Evolutionary conservation across 495 filamentous ascomycete species (phyloP).

Genomic region (Parmelia sp.): DNA sequence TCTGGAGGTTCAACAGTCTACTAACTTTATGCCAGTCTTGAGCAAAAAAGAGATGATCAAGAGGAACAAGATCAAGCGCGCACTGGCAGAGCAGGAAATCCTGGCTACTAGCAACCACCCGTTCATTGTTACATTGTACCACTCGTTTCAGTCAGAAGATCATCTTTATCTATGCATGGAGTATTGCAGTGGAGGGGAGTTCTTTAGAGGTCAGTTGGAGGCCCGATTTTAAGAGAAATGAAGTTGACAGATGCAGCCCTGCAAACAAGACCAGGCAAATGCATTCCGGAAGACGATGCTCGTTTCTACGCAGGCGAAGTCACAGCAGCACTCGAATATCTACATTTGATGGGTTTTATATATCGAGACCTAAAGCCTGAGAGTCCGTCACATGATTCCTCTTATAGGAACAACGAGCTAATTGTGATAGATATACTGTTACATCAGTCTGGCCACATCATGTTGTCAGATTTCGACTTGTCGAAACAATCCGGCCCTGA

Average conservation of each 20-base stretch:
- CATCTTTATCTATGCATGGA: slow-evolving; percentile 99
- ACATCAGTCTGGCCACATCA: slow-evolving; percentile 97
- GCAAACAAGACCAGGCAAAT: slow-evolving; percentile 94
- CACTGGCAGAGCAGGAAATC: slow-evolving; percentile 95
- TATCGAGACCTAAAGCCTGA: slow-evolving; percentile 97
- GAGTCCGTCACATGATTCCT: slow-evolving; percentile 47
- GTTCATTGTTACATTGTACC: slow-evolving; percentile 96
- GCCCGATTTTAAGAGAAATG: not conserved
- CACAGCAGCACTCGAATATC: slow-evolving; percentile 93
- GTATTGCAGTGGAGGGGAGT: slow-evolving; percentile 97
- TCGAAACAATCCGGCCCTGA: slow-evolving; percentile 97
- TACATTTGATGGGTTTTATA: slow-evolving; percentile 99
- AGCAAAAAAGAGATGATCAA: slow-evolving; percentile 99
- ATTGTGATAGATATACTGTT: slow-evolving; percentile 75
- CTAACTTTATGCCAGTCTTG: slow-evolving; percentile 59
- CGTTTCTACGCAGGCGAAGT: slow-evolving; percentile 97
- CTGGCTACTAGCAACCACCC: slow-evolving; percentile 97
- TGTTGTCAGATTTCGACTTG: slow-evolving; percentile 98
- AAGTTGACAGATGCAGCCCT: slow-evolving; percentile 49
- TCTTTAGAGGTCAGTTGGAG: slow-evolving; percentile 63
- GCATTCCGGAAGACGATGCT: slow-evolving; percentile 92
- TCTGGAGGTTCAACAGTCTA: slow-evolving; percentile 16
- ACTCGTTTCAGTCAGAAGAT: slow-evolving; percentile 98
- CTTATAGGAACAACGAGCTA: slow-evolving; percentile 19
- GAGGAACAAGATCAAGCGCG: slow-evolving; percentile 98